These are phyloP conservation scores for Debaryomycetaceae sp. DNA, from an alignment of 1,139 yeast species.

Conservation along the genomic window DNA sequence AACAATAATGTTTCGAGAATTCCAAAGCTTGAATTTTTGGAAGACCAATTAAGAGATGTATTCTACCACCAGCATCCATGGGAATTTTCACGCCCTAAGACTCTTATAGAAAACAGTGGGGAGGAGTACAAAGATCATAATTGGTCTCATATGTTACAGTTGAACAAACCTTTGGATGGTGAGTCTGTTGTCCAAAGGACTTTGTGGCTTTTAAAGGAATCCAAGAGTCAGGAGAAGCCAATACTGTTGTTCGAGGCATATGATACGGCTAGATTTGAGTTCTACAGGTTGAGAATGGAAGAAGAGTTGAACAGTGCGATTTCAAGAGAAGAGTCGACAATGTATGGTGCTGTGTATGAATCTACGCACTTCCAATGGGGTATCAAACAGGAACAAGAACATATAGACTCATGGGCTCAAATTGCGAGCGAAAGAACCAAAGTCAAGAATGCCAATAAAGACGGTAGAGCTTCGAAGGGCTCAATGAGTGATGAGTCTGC, in stretches of 20 bases:
- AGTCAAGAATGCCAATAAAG: slow-evolving; percentile 40
- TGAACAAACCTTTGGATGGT: slow-evolving; percentile 76
- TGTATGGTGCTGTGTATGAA: slow-evolving; percentile 79
- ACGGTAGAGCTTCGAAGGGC: slow-evolving; percentile 26
- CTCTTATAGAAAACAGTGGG: slow-evolving; percentile 72
- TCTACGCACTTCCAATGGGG: slow-evolving; percentile 64
- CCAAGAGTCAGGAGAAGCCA: slow-evolving; percentile 18
- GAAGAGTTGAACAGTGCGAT: slow-evolving; percentile 76
- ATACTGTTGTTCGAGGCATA: slow-evolving; percentile 57
- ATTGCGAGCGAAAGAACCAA: slow-evolving; percentile 64
- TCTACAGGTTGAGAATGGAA: slow-evolving; percentile 78
- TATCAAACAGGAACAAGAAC: slow-evolving; percentile 64
- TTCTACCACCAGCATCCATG: slow-evolving; percentile 96
- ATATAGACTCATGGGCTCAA: slow-evolving; percentile 68
- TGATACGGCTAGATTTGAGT: slow-evolving; percentile 83
- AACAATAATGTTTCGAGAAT: slow-evolving; percentile 46
- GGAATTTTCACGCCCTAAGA: slow-evolving; percentile 95
- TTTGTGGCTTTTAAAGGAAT: slow-evolving; percentile 55
- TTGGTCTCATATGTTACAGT: slow-evolving; percentile 78
- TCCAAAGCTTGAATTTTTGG: slow-evolving; percentile 65
- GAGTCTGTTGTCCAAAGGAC: slow-evolving; percentile 94
- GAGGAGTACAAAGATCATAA: slow-evolving; percentile 51
- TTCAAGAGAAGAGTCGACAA: slow-evolving; percentile 75
- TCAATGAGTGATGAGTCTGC: slow-evolving; percentile 22
- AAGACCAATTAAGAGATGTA: slow-evolving; percentile 76